Evolutionary conservation across 805 yeast genomes (phyloP).

Genomic region (Starmerella gropengiesseri): DNA sequence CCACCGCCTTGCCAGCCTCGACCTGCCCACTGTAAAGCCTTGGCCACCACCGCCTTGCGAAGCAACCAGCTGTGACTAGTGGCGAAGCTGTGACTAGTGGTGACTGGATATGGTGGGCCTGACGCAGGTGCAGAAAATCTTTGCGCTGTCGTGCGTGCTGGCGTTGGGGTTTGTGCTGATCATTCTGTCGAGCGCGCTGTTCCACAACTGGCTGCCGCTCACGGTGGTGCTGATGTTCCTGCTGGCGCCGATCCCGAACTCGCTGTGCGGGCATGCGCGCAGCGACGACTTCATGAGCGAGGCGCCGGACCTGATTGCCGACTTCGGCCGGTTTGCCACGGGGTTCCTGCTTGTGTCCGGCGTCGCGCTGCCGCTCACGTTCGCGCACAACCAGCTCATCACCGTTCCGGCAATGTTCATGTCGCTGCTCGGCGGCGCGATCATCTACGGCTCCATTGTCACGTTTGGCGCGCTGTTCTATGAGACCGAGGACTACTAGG

Average conservation of each 20-base stretch:
- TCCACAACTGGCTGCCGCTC: conserved; percentile 85
- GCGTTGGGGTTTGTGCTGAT: conserved; percentile 86
- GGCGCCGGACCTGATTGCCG: conserved; percentile 41
- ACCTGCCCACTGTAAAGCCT: background rate
- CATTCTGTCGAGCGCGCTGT: conserved; percentile 76
- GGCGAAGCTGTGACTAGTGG: too few relatives aligned
- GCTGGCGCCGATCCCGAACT: conserved; percentile 62
- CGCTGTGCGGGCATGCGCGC: conserved; percentile 41
- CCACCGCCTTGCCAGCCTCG: background rate
- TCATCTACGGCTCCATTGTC: conserved; percentile 74
- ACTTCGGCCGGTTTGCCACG: conserved; percentile 67
- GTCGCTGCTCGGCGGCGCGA: conserved; percentile 73
- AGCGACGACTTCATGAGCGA: conserved; percentile 57
- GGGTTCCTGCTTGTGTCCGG: conserved; percentile 72
- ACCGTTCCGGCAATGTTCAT: conserved; percentile 59
- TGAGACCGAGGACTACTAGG: conserved; percentile 36
- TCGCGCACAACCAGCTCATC: conserved; percentile 65
- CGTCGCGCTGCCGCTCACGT: conserved; percentile 58
- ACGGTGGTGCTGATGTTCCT: conserved; percentile 57
- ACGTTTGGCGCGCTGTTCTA: conserved; percentile 73
- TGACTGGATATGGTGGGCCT: conserved; percentile 16
- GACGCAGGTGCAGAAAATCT: conserved; percentile 66
- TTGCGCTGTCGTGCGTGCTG: conserved; percentile 61
- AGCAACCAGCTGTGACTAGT: too few relatives aligned
- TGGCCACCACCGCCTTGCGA: too few relatives aligned